These are phyloP conservation scores for Camelina hispida DNA, from an alignment of 345 rosid genomes.

Conservation along the genomic window DNA sequence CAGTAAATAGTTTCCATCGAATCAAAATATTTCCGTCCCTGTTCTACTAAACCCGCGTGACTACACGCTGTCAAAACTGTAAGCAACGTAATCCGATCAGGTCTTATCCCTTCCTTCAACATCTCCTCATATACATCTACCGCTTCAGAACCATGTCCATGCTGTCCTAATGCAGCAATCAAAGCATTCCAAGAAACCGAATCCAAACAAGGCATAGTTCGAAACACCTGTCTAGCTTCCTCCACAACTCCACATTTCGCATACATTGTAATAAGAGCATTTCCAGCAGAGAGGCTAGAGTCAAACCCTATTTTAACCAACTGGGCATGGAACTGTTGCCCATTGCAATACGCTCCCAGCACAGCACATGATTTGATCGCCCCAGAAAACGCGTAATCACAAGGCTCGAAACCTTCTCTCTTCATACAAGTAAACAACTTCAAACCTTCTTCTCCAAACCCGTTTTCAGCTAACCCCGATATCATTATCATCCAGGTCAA, in stretches of 20 bases:
- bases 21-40: slow-evolving; percentile 42
- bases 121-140: slow-evolving; percentile 45
- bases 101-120: slow-evolving; percentile 46
- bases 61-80: slow-evolving; percentile 49
- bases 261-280: slow-evolving; percentile 51
- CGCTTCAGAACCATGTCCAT: slow-evolving; percentile 48
- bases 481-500: slow-evolving; percentile 48
- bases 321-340: slow-evolving; percentile 47
- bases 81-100: slow-evolving; percentile 47
- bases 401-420: slow-evolving; percentile 47
- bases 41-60: slow-evolving; percentile 47
- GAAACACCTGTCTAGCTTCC: slow-evolving; percentile 44
- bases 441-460: slow-evolving; percentile 49
- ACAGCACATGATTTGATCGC: slow-evolving; percentile 45
- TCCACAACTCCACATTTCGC: slow-evolving; percentile 48
- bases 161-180: slow-evolving; percentile 51
- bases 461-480: slow-evolving; percentile 46
- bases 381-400: slow-evolving; percentile 47
- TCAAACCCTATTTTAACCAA: slow-evolving; percentile 46
- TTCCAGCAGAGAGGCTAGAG: slow-evolving; percentile 44
- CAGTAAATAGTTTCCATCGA: slow-evolving; percentile 37
- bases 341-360: slow-evolving; percentile 42
- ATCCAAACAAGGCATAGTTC: slow-evolving; percentile 40
- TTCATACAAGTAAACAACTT: slow-evolving; percentile 45
- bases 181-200: slow-evolving; percentile 50